Evolutionary conservation across 495 filamentous ascomycete genomes (phyloP), one percentile per base, ranked within the genome.

Genomic region (Podospora pseudocomata): DNA sequence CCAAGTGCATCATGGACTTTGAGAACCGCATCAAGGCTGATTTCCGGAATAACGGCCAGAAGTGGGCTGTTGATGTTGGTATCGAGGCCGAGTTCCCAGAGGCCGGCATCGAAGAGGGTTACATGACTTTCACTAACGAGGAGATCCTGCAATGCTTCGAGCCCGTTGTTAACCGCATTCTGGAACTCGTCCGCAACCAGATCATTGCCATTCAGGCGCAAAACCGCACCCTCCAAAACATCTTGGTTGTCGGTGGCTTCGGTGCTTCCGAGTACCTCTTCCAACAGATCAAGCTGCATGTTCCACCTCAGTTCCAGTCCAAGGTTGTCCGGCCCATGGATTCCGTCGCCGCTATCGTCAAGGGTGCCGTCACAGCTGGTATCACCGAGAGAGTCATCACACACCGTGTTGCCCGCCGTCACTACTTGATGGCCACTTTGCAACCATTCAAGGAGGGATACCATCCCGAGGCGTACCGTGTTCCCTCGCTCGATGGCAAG

Each of bases 391-490:
- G 94, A 67, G 91, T 99, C 69, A 88, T 99, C 74, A 99, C 96
- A 4, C 93, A 94, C 71, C 95, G 95, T 85, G 92, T 99, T 66
- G 95, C 95, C n/a, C 91, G 95, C 79, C 89, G 95, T 53, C 95
- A 99, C 80, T 99, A 99, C 77, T 92, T 99, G 67, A 98, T 99
- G 95, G 96, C 95, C 56, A 99, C 95, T 0, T 86, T 99, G 19
- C 94, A 98, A 76, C 96, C 96, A 7, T 99, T 99, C 86, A 97
- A 98, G 79, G 94, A 98, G 77, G 95, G 95, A 19, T 96, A 98
- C 77, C 95, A 99, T 75, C 95, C 94, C 2, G 95, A 99, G 77
- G 92, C 95, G 67, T 98, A 98, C 80, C 93, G 95, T 70, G 96
- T 99, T 16, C 96, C 95, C 23, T 95, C 91, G 71, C 86, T 98